Evolutionary conservation across 306 rosid species (phyloP).

Genomic region (Cucurbita argyrosperma): DNA sequence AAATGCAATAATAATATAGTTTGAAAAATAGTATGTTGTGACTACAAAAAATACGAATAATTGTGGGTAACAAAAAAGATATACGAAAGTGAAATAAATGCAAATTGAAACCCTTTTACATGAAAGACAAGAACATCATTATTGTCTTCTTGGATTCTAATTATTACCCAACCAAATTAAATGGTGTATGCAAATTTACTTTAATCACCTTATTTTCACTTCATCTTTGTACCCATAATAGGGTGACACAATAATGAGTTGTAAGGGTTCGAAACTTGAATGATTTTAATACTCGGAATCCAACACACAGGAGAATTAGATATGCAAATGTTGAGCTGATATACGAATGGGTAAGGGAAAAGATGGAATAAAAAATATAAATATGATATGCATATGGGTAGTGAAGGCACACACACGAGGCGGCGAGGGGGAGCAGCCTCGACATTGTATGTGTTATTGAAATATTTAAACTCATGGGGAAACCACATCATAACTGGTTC

Average conservation of each 20-base stretch:
- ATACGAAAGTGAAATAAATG: neutral
- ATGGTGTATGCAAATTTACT: neutral
- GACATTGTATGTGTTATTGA: neutral
- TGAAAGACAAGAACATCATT: slow-evolving; percentile 2
- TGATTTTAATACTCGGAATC: neutral
- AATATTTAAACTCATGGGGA: neutral
- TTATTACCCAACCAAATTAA: neutral
- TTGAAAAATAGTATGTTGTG: neutral
- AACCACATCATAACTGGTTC: neutral
- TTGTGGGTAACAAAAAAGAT: slow-evolving; percentile 1
- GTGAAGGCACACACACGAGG: neutral
- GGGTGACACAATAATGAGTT: neutral
- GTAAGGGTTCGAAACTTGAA: neutral
- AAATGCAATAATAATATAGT: neutral
- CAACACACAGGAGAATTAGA: neutral
- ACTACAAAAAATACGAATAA: neutral
- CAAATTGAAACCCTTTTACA: neutral
- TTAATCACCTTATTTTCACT: neutral
- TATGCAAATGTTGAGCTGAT: too few relatives aligned
- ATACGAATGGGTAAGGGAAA: neutral
- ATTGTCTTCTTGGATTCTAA: slow-evolving; percentile 2
- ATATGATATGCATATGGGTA: neutral
- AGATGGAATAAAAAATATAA: neutral
- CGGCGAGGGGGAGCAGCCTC: neutral
- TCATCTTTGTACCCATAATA: neutral